Evolutionary conservation across 805 yeast genomes (phyloP).

Genomic region (Metschnikowia orientalis): DNA sequence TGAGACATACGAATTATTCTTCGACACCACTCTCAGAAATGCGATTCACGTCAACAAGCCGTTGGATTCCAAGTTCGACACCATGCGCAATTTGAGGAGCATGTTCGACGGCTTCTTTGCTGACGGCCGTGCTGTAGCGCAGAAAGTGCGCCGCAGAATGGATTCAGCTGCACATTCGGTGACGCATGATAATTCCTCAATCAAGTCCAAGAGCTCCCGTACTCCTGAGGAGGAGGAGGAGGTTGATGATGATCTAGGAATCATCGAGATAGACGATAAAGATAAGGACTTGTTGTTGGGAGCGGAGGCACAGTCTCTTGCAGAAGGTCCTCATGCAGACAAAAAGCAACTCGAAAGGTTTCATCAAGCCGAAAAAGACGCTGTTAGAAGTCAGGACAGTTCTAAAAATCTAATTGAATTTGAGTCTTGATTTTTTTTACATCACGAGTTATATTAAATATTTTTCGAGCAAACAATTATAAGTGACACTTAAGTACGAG

Average conservation of each 20-base stretch:
- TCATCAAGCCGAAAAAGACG: constrained; percentile 21
- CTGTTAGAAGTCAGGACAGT: constrained; percentile 7
- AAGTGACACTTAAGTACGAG: too few species aligned
- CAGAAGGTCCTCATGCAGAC: constrained; percentile 20
- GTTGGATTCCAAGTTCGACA: constrained; percentile 42
- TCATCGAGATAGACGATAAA: constrained; percentile 35
- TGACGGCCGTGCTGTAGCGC: constrained; percentile 90
- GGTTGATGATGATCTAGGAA: constrained; percentile 43
- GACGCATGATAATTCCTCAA: constrained; percentile 16
- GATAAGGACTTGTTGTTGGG: constrained; percentile 48
- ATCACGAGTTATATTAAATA: not conserved
- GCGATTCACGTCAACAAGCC: constrained; percentile 64
- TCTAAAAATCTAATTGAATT: constrained; percentile 41
- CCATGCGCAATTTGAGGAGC: constrained; percentile 64
- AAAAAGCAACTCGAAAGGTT: constrained; percentile 19
- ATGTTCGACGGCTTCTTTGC: constrained; percentile 89
- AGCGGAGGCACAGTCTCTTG: constrained; percentile 43
- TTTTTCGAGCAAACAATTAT: too few species aligned
- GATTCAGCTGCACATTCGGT: constrained; percentile 55
- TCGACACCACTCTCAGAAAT: constrained; percentile 61
- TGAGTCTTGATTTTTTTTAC: constrained; percentile 32
- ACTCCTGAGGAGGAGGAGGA: constrained; percentile 41
- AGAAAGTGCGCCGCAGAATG: constrained; percentile 81
- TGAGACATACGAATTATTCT: constrained; percentile 85
- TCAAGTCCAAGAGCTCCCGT: constrained; percentile 14